These are phyloP conservation scores for Boletus coccyginus DNA, from an alignment of 768 basidiomycete genomes.

Conservation along the genomic window DNA sequence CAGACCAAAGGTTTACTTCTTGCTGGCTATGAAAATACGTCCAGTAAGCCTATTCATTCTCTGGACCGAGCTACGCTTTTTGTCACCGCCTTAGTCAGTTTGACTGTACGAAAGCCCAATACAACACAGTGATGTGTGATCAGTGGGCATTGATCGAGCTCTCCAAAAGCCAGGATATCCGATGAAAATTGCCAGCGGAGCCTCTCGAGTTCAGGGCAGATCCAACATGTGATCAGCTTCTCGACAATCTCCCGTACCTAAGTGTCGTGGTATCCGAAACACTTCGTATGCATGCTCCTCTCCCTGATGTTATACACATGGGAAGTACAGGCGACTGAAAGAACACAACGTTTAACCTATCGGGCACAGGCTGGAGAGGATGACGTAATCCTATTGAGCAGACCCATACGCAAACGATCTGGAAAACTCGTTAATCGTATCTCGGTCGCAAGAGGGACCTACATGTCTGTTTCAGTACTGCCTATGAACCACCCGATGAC, in stretches of 20 bases:
- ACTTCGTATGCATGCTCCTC: slow-evolving; percentile 43
- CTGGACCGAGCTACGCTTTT: background rate
- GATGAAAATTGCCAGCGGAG: slow-evolving; percentile 49
- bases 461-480: slow-evolving; percentile 41
- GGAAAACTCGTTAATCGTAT: slow-evolving; percentile 42
- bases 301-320: slow-evolving; percentile 23
- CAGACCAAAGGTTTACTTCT: slow-evolving; percentile 38
- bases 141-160: slow-evolving; percentile 60
- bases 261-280: slow-evolving; percentile 49
- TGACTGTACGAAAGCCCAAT: slow-evolving; percentile 3
- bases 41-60: slow-evolving; percentile 22
- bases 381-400: slow-evolving; percentile 56
- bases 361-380: slow-evolving; percentile 46
- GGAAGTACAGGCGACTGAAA: background rate
- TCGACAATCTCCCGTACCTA: slow-evolving; percentile 49
- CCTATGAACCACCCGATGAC: slow-evolving; percentile 48
- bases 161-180: slow-evolving; percentile 40
- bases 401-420: slow-evolving; percentile 42
- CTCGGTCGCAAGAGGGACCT: slow-evolving; percentile 46
- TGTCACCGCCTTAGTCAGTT: background rate
- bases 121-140: background rate
- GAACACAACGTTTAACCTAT: background rate
- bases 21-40: slow-evolving; percentile 41
- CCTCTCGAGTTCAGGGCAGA: slow-evolving; percentile 43
- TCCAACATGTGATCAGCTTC: slow-evolving; percentile 55